Base-by-base conservation (phyloP, 2,329 filamentous ascomycete genomes). In the Colletotrichum australisinense region DNA sequence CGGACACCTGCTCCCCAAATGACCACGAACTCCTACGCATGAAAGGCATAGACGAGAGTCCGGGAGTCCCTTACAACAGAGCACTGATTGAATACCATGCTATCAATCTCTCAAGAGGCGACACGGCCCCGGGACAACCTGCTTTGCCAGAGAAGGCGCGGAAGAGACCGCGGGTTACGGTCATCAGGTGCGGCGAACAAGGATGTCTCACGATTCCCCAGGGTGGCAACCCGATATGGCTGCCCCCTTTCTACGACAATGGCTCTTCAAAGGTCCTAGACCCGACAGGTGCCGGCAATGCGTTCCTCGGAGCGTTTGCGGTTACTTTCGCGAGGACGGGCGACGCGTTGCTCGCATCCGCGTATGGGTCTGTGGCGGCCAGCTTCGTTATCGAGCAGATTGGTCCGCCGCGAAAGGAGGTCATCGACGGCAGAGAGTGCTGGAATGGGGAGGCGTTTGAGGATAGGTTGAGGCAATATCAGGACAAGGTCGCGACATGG, bases 391-490 rank as follows among this genome's bases (percentile, higher is more conserved):
- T 73, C 16, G 69, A 69, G 38, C 73, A 74, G 35, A 24, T 46
- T 5, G 69, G 73, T 1, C 69, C 66, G 26, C 73, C 73, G 0
- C 16, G 1, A 16, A 59, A 57, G 14, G 65, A 63, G 69, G 14
- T 58, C 12, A 46, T 62, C 14, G 22, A 62, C 12, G 73, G 38
- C 9, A 55, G 11, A 5, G 65, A 57, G 26, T 4, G 53, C 4
- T 73, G 73, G 73, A 75, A 75, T 19, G 56, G 66, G 14, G 65
- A 63, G 28, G 32, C 30, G 16, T 75, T 75, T n/a, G 66, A 19
- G 19, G 46, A 14, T 1, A 55, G 73, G 24, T 35, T 73, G 38
- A 19, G 35, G 22, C 22, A 24, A 24, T 73, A 73, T 24, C 22
- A 28, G 22, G 52, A 12, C 46, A 69, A 63, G 53, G 22, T 52